These are phyloP conservation scores for Solanum dulcamara DNA, from an alignment of 257 asterid genomes.

Conservation along the genomic window DNA sequence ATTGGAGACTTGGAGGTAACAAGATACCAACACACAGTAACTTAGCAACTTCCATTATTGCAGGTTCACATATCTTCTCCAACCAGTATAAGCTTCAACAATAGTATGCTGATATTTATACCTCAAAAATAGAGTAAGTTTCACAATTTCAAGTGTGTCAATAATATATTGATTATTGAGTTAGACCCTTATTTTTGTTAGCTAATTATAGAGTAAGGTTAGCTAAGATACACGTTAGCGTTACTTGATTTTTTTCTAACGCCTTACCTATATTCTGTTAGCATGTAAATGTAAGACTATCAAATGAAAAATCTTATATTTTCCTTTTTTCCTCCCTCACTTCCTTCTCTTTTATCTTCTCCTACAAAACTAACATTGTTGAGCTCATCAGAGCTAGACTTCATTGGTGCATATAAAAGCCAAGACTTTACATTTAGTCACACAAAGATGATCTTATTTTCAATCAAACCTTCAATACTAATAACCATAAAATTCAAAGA, in stretches of 20 bases:
- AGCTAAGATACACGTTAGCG: not conserved
- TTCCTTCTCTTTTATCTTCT: not conserved
- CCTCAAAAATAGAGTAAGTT: not conserved
- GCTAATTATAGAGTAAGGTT: not conserved
- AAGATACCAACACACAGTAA: not conserved
- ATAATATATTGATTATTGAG: not conserved
- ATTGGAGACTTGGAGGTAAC: too few relatives aligned
- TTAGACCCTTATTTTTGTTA: not conserved
- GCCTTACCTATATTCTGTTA: not conserved
- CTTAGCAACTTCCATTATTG: not conserved
- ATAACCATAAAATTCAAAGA: not conserved
- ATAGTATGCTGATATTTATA: not conserved
- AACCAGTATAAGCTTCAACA: not conserved
- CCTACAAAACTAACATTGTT: too few relatives aligned
- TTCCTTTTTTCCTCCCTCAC: not conserved
- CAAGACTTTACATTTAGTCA: not conserved
- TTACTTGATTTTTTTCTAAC: not conserved
- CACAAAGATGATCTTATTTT: not conserved
- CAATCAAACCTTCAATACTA: not conserved
- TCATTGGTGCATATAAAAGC: not conserved
- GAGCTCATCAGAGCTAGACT: too few relatives aligned
- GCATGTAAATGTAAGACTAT: not conserved
- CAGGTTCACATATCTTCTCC: not conserved
- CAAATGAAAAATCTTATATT: not conserved
- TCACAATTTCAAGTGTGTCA: not conserved